Evolutionary conservation across 495 filamentous ascomycete genomes (phyloP).

Genomic region (Podospora anserina): DNA sequence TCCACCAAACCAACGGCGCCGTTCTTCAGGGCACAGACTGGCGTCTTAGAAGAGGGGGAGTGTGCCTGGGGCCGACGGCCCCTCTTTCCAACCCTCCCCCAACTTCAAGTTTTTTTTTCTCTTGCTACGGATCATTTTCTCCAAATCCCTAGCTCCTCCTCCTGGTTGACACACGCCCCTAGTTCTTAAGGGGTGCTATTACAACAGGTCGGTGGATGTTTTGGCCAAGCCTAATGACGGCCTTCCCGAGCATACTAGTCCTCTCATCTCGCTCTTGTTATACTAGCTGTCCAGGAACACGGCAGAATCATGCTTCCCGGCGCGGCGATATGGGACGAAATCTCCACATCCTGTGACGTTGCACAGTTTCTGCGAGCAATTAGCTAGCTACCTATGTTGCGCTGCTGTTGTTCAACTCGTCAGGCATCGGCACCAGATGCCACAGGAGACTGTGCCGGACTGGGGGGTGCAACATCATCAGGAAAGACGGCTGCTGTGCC

Average conservation of each 20-base stretch:
- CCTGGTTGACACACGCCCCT: slow-evolving; percentile 1
- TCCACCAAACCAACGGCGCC: slow-evolving; percentile 21
- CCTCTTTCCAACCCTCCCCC: slow-evolving; percentile 25
- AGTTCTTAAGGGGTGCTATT: background rate
- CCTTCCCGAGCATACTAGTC: slow-evolving; percentile 8
- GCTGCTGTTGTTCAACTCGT: slow-evolving; percentile 1
- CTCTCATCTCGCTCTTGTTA: slow-evolving; percentile 21
- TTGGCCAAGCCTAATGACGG: background rate
- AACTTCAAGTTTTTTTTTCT: slow-evolving; percentile 7
- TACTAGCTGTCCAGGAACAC: background rate
- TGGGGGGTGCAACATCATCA: slow-evolving; percentile 30
- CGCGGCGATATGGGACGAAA: background rate
- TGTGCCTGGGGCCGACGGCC: slow-evolving; percentile 30
- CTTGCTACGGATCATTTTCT: slow-evolving; percentile 13
- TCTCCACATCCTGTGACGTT: slow-evolving; percentile 18
- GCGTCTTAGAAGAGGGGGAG: slow-evolving; percentile 2
- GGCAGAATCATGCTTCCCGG: slow-evolving; percentile 10
- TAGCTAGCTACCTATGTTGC: slow-evolving; percentile 18
- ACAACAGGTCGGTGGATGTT: background rate
- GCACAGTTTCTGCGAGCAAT: slow-evolving; percentile 19
- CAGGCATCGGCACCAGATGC: slow-evolving; percentile 24
- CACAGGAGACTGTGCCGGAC: slow-evolving; percentile 2
- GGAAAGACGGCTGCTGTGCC: slow-evolving; percentile 29
- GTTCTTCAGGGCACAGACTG: slow-evolving; percentile 4
- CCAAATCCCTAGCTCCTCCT: slow-evolving; percentile 7